A percentile compares a stretch with the other conserved stretches of the same genome.
Evolutionary conservation across 768 basidiomycete genomes (phyloP).

Genomic region (Heimioporus sp.): DNA sequence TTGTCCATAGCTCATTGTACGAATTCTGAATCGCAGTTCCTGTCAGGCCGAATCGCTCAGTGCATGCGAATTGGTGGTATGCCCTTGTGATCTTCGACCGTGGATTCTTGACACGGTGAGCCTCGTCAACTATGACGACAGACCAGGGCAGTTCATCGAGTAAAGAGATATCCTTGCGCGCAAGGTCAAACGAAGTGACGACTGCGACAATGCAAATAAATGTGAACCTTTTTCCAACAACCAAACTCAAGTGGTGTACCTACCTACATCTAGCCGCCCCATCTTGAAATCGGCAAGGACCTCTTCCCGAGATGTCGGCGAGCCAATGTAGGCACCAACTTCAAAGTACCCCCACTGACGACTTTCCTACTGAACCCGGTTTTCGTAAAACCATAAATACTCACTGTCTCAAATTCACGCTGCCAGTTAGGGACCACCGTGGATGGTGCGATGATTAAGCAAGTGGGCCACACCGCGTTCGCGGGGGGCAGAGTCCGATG

Average conservation of each 20-base stretch:
- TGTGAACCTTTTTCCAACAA: background rate
- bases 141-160: conserved; percentile 71
- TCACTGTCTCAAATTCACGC: conserved; percentile 79
- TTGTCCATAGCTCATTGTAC: conserved; percentile 88
- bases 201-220: conserved; percentile 42
- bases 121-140: conserved; percentile 84
- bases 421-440: conserved; percentile 88
- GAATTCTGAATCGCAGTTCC: conserved; percentile 86
- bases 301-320: conserved; percentile 47
- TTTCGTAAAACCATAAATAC: conserved; percentile 9
- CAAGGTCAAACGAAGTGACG: conserved; percentile 76
- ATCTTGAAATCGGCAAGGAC: conserved; percentile 71
- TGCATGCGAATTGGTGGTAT: conserved; percentile 66
- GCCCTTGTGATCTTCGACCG: conserved; percentile 63
- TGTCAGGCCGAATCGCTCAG: conserved; percentile 79
- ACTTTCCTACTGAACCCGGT: background rate
- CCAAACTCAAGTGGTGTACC: conserved; percentile 25
- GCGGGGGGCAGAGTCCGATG: conserved; percentile 58
- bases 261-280: conserved; percentile 83
- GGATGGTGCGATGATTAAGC: conserved; percentile 83
- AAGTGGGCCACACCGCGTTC: conserved; percentile 79
- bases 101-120: conserved; percentile 85
- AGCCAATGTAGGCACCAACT: conserved; percentile 67
- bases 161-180: conserved; percentile 64
- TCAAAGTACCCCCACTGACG: conserved; percentile 93